These are phyloP conservation scores for Lachnellula hyalina DNA, from an alignment of 2,329 filamentous ascomycete species.

Conservation along the genomic window DNA sequence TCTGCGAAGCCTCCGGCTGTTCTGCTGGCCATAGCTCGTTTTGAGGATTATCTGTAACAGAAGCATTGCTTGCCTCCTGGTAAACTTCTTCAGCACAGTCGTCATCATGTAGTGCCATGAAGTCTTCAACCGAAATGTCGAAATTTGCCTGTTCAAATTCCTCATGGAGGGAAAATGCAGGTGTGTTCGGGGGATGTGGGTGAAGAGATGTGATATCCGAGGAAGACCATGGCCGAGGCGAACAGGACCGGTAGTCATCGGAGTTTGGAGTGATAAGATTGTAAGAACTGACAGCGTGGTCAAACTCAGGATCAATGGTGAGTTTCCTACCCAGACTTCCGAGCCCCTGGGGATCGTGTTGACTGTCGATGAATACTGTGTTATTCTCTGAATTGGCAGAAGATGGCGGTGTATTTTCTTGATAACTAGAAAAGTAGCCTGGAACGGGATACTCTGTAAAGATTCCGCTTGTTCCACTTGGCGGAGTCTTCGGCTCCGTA, in stretches of 20 bases:
- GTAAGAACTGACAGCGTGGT: not conserved
- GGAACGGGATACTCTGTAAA: not conserved
- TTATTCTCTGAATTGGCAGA: not conserved
- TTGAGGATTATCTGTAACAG: not conserved
- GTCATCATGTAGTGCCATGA: constrained; percentile 5
- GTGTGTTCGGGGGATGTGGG: constrained; percentile 8
- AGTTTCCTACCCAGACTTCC: not conserved
- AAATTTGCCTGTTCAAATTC: not conserved
- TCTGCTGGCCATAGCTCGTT: not conserved
- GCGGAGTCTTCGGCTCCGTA: not conserved
- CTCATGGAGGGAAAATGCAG: not conserved
- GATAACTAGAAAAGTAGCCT: not conserved
- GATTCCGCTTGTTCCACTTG: not conserved
- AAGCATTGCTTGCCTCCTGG: not conserved
- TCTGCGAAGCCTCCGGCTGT: not conserved
- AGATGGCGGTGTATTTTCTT: not conserved
- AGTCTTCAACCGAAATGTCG: constrained; percentile 5
- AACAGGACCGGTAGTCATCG: not conserved
- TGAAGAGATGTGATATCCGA: constrained; percentile 12
- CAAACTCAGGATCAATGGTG: not conserved
- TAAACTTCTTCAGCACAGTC: constrained; percentile 4
- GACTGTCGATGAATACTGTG: not conserved
- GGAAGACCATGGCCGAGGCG: constrained; percentile 13
- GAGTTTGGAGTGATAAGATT: constrained; percentile 1
- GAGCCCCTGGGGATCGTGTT: not conserved